phyloP scores from a whole-genome alignment of 805 yeast genomes.

The Yarrowia hollandica region DNA sequence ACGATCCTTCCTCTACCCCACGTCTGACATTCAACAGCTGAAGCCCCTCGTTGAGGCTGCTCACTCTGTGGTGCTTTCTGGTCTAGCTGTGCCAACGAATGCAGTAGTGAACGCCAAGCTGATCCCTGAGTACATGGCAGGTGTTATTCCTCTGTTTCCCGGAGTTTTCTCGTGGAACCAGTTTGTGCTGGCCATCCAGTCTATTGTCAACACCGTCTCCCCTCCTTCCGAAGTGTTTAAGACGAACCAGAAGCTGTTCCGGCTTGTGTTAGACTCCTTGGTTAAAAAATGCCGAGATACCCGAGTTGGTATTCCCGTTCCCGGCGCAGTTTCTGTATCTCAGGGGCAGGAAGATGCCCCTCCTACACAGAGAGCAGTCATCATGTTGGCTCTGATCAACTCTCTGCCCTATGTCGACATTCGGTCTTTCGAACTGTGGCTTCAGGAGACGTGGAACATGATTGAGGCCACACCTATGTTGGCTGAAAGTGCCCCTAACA shows the following conservation, averaged over 20 bases:
- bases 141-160: constrained; percentile 60
- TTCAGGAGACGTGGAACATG: constrained; percentile 21
- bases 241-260: constrained; percentile 38
- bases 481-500: constrained; percentile 9
- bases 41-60: constrained; percentile 55
- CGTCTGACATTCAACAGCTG: constrained; percentile 21
- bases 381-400: constrained; percentile 33
- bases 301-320: not conserved
- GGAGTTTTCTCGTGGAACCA: constrained; percentile 53
- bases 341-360: constrained; percentile 6
- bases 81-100: constrained; percentile 34
- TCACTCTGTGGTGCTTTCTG: constrained; percentile 58
- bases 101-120: constrained; percentile 21
- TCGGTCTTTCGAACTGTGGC: constrained; percentile 24
- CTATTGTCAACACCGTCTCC: constrained; percentile 50
- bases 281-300: constrained; percentile 10
- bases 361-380: constrained; percentile 28
- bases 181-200: constrained; percentile 56
- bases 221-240: constrained; percentile 41
- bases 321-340: not conserved
- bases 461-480: constrained; percentile 15
- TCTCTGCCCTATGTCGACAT: constrained; percentile 33
- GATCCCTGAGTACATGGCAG: constrained; percentile 47
- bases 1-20: constrained; percentile 33
- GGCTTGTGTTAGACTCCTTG: constrained; percentile 43